Evolutionary conservation across 345 rosid species (phyloP).

Genomic region (Salix caprea): DNA sequence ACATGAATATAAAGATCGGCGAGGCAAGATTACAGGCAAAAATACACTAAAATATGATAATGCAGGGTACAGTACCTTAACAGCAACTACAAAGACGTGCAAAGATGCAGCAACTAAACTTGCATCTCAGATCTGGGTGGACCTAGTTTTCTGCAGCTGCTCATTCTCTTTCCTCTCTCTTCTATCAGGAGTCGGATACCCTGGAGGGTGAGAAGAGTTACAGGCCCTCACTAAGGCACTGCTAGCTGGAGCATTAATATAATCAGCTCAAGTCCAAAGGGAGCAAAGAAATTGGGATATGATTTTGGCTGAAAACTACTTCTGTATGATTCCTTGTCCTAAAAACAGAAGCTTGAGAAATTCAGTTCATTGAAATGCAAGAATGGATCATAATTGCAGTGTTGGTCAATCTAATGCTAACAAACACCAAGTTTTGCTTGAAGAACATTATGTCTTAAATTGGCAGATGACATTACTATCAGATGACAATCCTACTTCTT

Average conservation of each 20-base stretch:
- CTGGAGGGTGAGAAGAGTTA: background rate
- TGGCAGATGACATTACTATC: too few relatives aligned
- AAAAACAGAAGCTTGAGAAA: background rate
- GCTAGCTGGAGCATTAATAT: background rate
- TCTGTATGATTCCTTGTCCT: background rate
- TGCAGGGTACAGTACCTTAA: constrained; percentile 8
- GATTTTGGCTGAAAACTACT: background rate
- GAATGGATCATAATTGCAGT: background rate
- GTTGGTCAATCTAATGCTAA: background rate
- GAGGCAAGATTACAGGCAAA: background rate
- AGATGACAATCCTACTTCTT: too few relatives aligned
- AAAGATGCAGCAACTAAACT: background rate
- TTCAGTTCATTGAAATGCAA: background rate
- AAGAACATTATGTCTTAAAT: too few relatives aligned
- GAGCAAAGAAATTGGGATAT: background rate
- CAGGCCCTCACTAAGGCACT: background rate
- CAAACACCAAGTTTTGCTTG: too few relatives aligned
- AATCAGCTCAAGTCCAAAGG: background rate
- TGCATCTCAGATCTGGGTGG: background rate
- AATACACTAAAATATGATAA: background rate
- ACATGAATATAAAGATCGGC: background rate
- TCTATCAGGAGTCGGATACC: too few relatives aligned
- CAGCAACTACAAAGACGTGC: background rate
- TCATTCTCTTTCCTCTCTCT: background rate
- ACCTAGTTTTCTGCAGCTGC: background rate